Percentiles rank a stretch among this genome's conserved stretches.
phyloP scores from a whole-genome alignment of 768 basidiomycete genomes.

The Myochromella boudieri region DNA sequence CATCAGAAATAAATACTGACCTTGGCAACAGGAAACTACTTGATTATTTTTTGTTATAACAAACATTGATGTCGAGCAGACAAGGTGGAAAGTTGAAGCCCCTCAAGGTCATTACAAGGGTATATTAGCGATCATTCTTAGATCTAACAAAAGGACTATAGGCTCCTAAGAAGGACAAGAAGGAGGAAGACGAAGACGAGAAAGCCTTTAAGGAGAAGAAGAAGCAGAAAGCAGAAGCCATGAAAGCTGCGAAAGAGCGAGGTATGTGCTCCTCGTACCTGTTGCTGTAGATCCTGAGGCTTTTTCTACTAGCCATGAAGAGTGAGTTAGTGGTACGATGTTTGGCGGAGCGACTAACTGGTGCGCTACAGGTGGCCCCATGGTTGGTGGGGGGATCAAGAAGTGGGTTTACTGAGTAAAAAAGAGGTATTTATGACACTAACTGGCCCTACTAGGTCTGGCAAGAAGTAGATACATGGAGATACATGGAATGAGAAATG shows the following conservation, averaged over 20 bases:
- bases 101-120: slow-evolving; percentile 57
- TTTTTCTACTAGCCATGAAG: slow-evolving; percentile 45
- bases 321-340: slow-evolving; percentile 35
- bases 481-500: slow-evolving; percentile 35
- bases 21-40: neutral
- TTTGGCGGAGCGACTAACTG: slow-evolving; percentile 7
- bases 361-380: slow-evolving; percentile 56
- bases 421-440: slow-evolving; percentile 1
- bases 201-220: slow-evolving; percentile 72
- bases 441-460: slow-evolving; percentile 46
- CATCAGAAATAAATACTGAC: slow-evolving; percentile 7
- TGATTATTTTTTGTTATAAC: slow-evolving; percentile 4
- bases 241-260: slow-evolving; percentile 72
- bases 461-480: slow-evolving; percentile 55
- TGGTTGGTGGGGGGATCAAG: slow-evolving; percentile 78
- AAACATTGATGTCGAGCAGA: slow-evolving; percentile 53
- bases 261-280: slow-evolving; percentile 41
- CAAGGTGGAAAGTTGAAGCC: slow-evolving; percentile 89
- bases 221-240: slow-evolving; percentile 70
- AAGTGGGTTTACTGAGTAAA: slow-evolving; percentile 55
- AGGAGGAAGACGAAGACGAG: slow-evolving; percentile 70
- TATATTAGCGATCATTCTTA: neutral
- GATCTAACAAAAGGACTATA: slow-evolving; percentile 26
- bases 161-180: slow-evolving; percentile 84
- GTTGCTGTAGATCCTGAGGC: neutral